Evolutionary conservation across 2,329 filamentous ascomycete genomes (phyloP), one percentile per base, ranked within the genome.

Genomic region (Cladosporium sp.): DNA sequence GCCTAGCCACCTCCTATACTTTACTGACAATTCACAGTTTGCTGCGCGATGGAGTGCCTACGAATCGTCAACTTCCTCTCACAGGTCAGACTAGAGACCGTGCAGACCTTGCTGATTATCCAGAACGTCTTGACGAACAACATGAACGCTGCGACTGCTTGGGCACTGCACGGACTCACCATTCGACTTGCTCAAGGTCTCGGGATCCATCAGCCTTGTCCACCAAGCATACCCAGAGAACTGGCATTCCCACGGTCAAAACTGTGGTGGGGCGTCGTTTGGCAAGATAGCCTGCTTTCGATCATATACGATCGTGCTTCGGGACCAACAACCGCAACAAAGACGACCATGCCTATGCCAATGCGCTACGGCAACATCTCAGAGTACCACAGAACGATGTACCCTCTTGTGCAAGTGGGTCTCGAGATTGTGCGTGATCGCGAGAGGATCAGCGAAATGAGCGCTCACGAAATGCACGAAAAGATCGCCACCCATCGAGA

Each of bases 61-160:
- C 84, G 86, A 21, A 86, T 88, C 75, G 86, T 84, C 28, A 89
- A 89, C 69, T 89, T 88, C 72, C 73, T 89, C 8, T 88, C 86
- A 0, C 84, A 87, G 66, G 84, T 86, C 31, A 86, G 83, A 4
- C 77, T 88, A 40, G 85, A 88, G 67, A 86, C 83, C 50, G 87
- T 89, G 44, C 85, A 89, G 72, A 86, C 86, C 0, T 79, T 88
- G 26, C 76, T 88, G 3, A 84, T 88, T 14, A 86, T 89, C 33
- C 85, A 85, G 58, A 88, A 88, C 70, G 86, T 76, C 21, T 70
- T 75, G 68, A 72, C 70, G 18, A 76, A 76, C 66, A 76, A 76
- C 67, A 74, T 76, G 73, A 89, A 88, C 66, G 86, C 86, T 10
- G 86, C 86, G 2, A 86, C 87, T 21, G 85, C 86, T 5, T 89